Evolutionary conservation across 2,329 filamentous ascomycete genomes (phyloP).

Genomic region (Pseudocercospora crystallina): DNA sequence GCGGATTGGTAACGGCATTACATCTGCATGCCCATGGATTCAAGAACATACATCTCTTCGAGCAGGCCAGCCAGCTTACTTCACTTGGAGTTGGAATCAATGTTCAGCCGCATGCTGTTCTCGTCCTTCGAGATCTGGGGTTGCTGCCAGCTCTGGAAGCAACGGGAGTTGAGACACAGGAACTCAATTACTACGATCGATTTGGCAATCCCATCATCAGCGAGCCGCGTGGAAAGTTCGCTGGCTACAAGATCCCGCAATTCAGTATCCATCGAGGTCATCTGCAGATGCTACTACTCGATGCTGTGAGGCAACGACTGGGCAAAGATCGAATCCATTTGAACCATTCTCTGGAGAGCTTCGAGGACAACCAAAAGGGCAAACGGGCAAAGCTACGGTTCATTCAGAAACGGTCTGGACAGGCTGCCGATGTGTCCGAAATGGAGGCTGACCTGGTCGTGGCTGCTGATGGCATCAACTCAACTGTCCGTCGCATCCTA

Average conservation of each 20-base stretch:
- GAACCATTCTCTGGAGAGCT: slow-evolving; percentile 40
- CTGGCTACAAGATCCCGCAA: slow-evolving; percentile 47
- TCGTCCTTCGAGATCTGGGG: slow-evolving; percentile 47
- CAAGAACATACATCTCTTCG: slow-evolving; percentile 46
- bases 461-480: slow-evolving; percentile 49
- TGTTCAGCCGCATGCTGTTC: slow-evolving; percentile 47
- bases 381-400: slow-evolving; percentile 13
- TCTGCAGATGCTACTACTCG: slow-evolving; percentile 46
- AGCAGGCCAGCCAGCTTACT: slow-evolving; percentile 43
- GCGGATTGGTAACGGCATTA: slow-evolving; percentile 57
- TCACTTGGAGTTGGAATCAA: slow-evolving; percentile 50
- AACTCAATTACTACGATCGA: slow-evolving; percentile 48
- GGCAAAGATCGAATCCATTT: slow-evolving; percentile 42
- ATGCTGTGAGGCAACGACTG: slow-evolving; percentile 43
- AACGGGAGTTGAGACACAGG: slow-evolving; percentile 44
- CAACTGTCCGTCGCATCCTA: slow-evolving; percentile 41
- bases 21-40: slow-evolving; percentile 55
- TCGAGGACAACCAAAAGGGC: slow-evolving; percentile 36
- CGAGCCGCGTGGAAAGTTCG: slow-evolving; percentile 43
- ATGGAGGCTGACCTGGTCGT: slow-evolving; percentile 40
- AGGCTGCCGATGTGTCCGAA: slow-evolving; percentile 31
- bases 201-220: slow-evolving; percentile 46
- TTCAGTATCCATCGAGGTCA: slow-evolving; percentile 49
- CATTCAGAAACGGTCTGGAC: slow-evolving; percentile 13
- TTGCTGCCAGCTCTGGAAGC: slow-evolving; percentile 42